A percentile compares a stretch with the other conserved stretches of the same genome.
These are phyloP conservation scores for Panicum virgatum DNA, from an alignment of 202 grass and related monocot genomes.

Conservation along the genomic window DNA sequence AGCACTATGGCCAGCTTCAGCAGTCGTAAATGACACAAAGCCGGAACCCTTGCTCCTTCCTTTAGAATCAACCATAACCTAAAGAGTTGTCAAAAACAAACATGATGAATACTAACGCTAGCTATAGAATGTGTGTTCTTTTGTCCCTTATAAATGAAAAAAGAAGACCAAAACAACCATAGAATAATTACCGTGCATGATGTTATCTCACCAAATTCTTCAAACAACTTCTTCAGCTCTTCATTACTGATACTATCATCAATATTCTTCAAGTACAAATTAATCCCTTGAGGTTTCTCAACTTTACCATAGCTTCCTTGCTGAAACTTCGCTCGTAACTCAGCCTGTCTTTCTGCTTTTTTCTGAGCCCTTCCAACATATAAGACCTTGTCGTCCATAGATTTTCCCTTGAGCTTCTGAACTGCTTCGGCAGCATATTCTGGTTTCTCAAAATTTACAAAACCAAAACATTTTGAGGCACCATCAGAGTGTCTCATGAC, in stretches of 20 bases:
- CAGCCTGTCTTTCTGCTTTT: slow-evolving; percentile 42
- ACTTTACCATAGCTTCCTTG: slow-evolving; percentile 8
- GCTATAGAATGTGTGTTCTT: background rate
- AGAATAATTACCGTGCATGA: slow-evolving; percentile 46
- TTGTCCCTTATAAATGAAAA: background rate
- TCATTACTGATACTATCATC: slow-evolving; percentile 47
- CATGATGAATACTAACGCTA: background rate
- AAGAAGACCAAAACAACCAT: background rate
- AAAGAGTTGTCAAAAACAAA: slow-evolving; percentile 6
- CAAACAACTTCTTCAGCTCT: slow-evolving; percentile 35
- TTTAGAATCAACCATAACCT: slow-evolving; percentile 58
- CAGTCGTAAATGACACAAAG: slow-evolving; percentile 49
- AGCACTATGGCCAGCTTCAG: slow-evolving; percentile 42
- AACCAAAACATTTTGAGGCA: slow-evolving; percentile 47
- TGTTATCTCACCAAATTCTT: slow-evolving; percentile 40
- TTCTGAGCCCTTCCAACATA: slow-evolving; percentile 54
- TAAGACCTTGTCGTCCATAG: slow-evolving; percentile 25
- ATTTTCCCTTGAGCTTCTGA: slow-evolving; percentile 36
- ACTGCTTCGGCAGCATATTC: slow-evolving; percentile 36
- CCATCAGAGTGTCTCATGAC: slow-evolving; percentile 49
- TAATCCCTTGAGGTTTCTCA: slow-evolving; percentile 33
- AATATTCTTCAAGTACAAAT: slow-evolving; percentile 61
- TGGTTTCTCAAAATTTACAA: slow-evolving; percentile 54
- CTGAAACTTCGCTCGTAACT: slow-evolving; percentile 34
- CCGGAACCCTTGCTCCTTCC: slow-evolving; percentile 59